Conservation (phyloP, 1,139 yeast genomes). For the Oligophagozyma castellii region DNA sequence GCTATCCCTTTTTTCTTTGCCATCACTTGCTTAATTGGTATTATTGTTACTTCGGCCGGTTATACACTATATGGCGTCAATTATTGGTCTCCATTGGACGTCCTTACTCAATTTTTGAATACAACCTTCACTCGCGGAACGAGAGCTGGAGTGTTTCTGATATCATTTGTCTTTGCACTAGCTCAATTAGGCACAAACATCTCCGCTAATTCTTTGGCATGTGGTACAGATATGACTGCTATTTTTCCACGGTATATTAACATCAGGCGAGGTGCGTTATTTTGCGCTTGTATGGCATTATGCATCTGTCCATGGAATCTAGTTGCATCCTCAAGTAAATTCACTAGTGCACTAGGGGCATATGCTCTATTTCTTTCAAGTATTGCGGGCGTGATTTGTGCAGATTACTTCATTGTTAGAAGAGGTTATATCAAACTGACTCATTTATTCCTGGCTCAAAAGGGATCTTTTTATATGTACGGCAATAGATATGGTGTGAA, state of each 20-base stretch:
- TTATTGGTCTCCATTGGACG: conserved; percentile 79
- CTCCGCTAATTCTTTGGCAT: conserved; percentile 76
- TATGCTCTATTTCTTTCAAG: conserved; percentile 78
- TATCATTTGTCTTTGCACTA: conserved; percentile 59
- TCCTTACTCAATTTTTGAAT: conserved; percentile 51
- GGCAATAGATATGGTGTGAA: conserved; percentile 47
- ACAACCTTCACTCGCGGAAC: conserved; percentile 49
- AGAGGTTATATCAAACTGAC: conserved; percentile 53
- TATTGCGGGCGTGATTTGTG: conserved; percentile 69
- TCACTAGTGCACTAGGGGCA: conserved; percentile 74
- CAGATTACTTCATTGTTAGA: conserved; percentile 65
- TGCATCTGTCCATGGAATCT: conserved; percentile 85
- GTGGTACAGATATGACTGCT: conserved; percentile 86
- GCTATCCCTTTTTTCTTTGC: conserved; percentile 71
- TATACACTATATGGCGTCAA: conserved; percentile 52
- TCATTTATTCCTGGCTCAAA: conserved; percentile 43
- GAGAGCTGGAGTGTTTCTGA: conserved; percentile 76
- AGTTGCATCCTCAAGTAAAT: conserved; percentile 56
- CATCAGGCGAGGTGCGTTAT: conserved; percentile 69
- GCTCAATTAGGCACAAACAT: conserved; percentile 86
- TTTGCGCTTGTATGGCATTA: conserved; percentile 67
- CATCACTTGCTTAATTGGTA: conserved; percentile 73
- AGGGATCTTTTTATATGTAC: conserved; percentile 39
- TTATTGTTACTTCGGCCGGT: conserved; percentile 75
- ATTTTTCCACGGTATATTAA: conserved; percentile 64